Conservation (phyloP, 768 basidiomycete species). For the Floccularia luteovirens region DNA sequence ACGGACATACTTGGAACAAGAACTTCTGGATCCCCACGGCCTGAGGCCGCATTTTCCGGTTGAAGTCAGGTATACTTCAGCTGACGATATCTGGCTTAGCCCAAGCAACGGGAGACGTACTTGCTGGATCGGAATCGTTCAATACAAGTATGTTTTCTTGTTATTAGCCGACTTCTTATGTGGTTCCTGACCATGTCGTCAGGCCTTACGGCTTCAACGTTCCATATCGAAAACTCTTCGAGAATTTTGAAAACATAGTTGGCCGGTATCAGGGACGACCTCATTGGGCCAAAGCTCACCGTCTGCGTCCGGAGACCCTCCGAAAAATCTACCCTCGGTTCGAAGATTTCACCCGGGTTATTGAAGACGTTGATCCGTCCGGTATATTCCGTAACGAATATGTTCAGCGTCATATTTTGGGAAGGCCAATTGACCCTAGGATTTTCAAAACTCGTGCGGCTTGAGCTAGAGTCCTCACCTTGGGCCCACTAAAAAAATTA, state of each 20-base stretch:
- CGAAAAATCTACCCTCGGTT: conserved; percentile 74
- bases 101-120: conserved; percentile 75
- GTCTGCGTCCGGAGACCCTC: conserved; percentile 55
- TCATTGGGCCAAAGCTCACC: conserved; percentile 95
- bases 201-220: conserved; percentile 85
- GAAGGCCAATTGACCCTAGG: conserved; percentile 36
- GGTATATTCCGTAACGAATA: conserved; percentile 87
- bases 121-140: conserved; percentile 97
- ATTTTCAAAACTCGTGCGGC: conserved; percentile 28
- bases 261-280: conserved; percentile 70
- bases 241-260: conserved; percentile 68
- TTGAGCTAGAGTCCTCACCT: no score
- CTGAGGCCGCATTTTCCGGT: conserved; percentile 87
- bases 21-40: conserved; percentile 61
- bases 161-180: background rate
- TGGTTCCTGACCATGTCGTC: conserved; percentile 2
- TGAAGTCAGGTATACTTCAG: conserved; percentile 83
- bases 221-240: conserved; percentile 75
- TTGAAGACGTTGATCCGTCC: conserved; percentile 63
- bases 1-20: conserved; percentile 59
- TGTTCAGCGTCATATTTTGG: conserved; percentile 80
- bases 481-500: no score
- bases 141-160: conserved; percentile 69
- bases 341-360: conserved; percentile 62
- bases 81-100: conserved; percentile 92